Evolutionary conservation across 345 rosid genomes (phyloP), one percentile per base, ranked within the genome.

Genomic region (Rubroshorea leprosula): DNA sequence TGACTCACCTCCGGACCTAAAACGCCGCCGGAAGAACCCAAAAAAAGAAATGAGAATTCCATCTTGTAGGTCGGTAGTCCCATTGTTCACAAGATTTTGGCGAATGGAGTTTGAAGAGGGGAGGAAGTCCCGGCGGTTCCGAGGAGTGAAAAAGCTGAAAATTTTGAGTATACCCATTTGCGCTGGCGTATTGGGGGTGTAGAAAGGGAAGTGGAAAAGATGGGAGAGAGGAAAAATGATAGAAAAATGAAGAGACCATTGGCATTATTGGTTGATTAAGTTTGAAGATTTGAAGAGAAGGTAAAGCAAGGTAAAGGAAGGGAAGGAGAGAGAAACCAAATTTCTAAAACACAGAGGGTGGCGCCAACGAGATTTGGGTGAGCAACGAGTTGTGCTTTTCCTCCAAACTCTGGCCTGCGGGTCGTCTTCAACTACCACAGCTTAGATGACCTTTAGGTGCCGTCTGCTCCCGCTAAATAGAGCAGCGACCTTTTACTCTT

Each of bases 371-470:
- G 9, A 5, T 12, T 19, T 16, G 16, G 1, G 0, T 17, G 16
- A 14, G 13, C 23, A 3, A 8, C 5, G 31, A 27, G 4, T 27
- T 27, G 4, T 27, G 31, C 31, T 27, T 27, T 27, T 27, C 8
- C 8, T 27, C 20, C 26, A 41, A 44, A 44, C 2, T 8, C 25
- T 13, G 21, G 5, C 4, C 5, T 2, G 13, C n/a, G 14, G 17
- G n/a, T 27, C 0, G 11, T 21, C 60, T 54, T 68, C 84, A 79
- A 65, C 87, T 27, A 82, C 77, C 80, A 59, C 60, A 70, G 76
- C 61, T 61, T 76, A 70, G 66, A 67, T 47, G 84, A 74, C 82
- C 68, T 84, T 79, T 79, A 72, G 84, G 84, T 82, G 54, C 54
- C 5, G 45, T 49, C 2, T 11, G 29, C 53, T 47, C 44, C 45